phyloP scores from a whole-genome alignment of 2,329 filamentous ascomycete species.

The Incumbomyces lentus region DNA sequence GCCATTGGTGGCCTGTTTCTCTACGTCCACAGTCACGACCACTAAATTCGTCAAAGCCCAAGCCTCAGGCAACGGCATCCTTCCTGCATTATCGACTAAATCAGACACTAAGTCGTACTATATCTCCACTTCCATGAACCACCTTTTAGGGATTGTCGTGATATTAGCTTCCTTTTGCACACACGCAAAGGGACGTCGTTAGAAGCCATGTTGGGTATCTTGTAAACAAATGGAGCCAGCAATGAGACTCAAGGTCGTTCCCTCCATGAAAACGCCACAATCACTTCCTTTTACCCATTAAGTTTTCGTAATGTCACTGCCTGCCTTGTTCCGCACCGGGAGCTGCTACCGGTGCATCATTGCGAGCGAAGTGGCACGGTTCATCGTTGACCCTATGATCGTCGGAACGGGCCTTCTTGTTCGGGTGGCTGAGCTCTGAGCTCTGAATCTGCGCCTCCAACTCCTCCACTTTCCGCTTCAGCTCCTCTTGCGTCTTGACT shows the following conservation, averaged over 20 bases:
- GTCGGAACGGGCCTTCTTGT: constrained; percentile 11
- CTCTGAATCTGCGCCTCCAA: constrained; percentile 48
- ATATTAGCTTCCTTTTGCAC: neutral
- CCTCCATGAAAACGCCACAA: neutral
- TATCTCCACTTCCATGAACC: neutral
- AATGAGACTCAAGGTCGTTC: neutral
- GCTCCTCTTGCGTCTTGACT: constrained; percentile 65
- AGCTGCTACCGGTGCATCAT: neutral
- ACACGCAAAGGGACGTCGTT: constrained; percentile 3
- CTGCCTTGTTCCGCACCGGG: no score
- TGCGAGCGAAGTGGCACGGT: neutral
- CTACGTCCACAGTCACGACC: no score
- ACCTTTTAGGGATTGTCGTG: neutral
- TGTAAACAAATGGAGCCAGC: neutral
- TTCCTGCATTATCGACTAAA: no score
- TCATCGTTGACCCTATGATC: neutral
- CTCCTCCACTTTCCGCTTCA: constrained; percentile 74
- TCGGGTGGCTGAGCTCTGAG: constrained; percentile 12
- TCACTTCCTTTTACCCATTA: no score
- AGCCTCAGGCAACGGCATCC: no score
- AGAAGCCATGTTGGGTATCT: constrained; percentile 7
- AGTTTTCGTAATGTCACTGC: no score
- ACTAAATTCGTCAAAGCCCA: no score
- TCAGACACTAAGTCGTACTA: no score
- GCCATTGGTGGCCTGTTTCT: no score